These are phyloP conservation scores for Cladosporium austrohemisphaericum DNA, from an alignment of 2,329 filamentous ascomycete genomes.

Conservation along the genomic window DNA sequence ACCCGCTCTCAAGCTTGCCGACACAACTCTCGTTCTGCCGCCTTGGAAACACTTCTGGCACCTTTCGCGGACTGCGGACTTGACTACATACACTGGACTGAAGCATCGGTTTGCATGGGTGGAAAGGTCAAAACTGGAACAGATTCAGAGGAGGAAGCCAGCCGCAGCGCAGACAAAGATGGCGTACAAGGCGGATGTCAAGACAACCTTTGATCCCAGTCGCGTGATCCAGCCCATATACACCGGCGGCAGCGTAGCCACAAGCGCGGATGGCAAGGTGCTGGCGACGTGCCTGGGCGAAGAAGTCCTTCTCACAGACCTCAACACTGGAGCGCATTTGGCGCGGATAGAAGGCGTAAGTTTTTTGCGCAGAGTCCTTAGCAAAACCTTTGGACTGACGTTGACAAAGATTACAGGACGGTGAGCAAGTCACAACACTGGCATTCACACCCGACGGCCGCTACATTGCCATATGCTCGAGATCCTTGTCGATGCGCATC, in stretches of 20 bases:
- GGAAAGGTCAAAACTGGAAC: background rate
- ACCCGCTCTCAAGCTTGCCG: no score
- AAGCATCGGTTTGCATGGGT: no score
- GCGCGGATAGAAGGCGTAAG: slow-evolving; percentile 81
- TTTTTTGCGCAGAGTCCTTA: slow-evolving; percentile 20
- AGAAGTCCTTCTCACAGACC: slow-evolving; percentile 81
- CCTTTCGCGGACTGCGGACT: no score
- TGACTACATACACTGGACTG: no score
- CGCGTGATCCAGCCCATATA: slow-evolving; percentile 89
- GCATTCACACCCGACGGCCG: slow-evolving; percentile 82
- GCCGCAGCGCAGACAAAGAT: slow-evolving; percentile 29
- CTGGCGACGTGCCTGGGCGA: slow-evolving; percentile 89
- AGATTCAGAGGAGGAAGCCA: background rate
- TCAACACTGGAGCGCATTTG: slow-evolving; percentile 76
- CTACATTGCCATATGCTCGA: slow-evolving; percentile 85
- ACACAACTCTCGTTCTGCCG: no score
- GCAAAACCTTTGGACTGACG: slow-evolving; percentile 30
- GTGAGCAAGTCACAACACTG: slow-evolving; percentile 71
- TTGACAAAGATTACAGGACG: slow-evolving; percentile 46
- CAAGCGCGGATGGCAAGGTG: slow-evolving; percentile 76
- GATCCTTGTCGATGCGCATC: slow-evolving; percentile 93
- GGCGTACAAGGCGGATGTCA: slow-evolving; percentile 57
- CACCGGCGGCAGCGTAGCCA: slow-evolving; percentile 80
- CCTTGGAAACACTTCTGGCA: no score
- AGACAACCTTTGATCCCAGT: slow-evolving; percentile 84